Evolutionary conservation across 768 basidiomycete species (phyloP), one percentile per base, ranked within the genome.

Genomic region (Collybiopsis luxurians): DNA sequence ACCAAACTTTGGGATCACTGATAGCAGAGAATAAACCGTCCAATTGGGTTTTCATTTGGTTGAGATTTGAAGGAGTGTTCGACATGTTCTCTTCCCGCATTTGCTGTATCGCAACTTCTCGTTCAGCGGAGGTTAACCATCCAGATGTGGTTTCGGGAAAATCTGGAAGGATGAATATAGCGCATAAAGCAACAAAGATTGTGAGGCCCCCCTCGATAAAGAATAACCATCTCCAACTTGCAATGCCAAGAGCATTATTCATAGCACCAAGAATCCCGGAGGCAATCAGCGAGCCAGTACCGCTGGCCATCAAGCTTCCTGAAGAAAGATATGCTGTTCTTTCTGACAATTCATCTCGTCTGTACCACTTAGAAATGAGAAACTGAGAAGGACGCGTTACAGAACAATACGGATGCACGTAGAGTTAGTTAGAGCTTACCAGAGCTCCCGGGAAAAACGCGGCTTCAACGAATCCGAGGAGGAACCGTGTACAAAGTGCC

Each of bases 221-320:
- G 72, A 90, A 90, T 13, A 90, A 73, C 87, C 87, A 87, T 81
- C 86, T 75, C 91, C 91, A 94, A 0, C 87, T 87, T 10, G 86
- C 76, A 56, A 80, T 74, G 0, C 90, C 90, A 15, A 83, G 72
- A 54, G 76, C 76, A 5, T 85, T 87, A 38, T 90, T 80, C 87
- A 92, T 90, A 12, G 74, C 72, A 60, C 81, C 77, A 17, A 93
- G 79, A 52, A 93, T 89, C 1, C 82, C 86, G 28, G 89, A 87
- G 11, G 90, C 89, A 51, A 93, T 81, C 12, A 93, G 73, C 2
- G 89, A 79, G 3, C 91, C 90, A 66, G 92, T 91, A 0, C 90
- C 91, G 74, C 92, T 94, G 54, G 83, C 85, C 52, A 92, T 84
- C 27, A 92, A 74, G 63, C 79, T 84, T 19, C 91, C 90, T 59